Evolutionary conservation across 75 land plant species (phyloP).

Genomic region (Pinus albicaulis): DNA sequence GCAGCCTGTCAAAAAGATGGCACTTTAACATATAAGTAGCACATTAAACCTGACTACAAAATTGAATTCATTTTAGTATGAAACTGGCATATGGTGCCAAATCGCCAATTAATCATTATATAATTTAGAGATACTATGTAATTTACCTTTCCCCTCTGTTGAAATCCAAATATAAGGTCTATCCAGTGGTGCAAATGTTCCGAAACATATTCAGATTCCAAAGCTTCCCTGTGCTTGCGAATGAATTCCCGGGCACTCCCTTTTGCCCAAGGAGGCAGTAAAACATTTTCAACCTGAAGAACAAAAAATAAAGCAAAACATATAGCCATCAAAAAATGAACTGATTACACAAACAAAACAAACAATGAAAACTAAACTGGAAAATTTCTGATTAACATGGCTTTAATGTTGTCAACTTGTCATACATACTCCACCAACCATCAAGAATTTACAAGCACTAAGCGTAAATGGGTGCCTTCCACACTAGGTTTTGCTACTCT

Average conservation of each 20-base stretch:
- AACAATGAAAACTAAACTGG: not conserved
- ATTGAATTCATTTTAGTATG: not conserved
- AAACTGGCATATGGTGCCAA: not conserved
- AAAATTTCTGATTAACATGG: not conserved
- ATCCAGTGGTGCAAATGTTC: conserved; percentile 99
- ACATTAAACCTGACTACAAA: not conserved
- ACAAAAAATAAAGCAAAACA: conserved; percentile 5
- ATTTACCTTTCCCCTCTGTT: conserved; percentile 94
- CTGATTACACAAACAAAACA: not conserved
- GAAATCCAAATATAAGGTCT: conserved; percentile 96
- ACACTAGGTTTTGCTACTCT: too few relatives aligned
- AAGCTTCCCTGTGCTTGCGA: conserved; percentile 91
- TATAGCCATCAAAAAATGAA: not conserved
- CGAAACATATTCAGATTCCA: conserved; percentile 96
- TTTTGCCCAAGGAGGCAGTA: conserved; percentile 98
- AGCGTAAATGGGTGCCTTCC: too few relatives aligned
- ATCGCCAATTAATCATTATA: not conserved
- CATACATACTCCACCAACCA: too few relatives aligned
- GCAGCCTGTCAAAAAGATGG: conserved; percentile 68
- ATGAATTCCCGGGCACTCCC: conserved; percentile 99
- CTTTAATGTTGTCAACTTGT: too few relatives aligned
- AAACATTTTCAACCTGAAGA: conserved; percentile 87
- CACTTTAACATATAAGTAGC: not conserved
- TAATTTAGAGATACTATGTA: not conserved
- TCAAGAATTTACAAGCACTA: too few relatives aligned